Evolutionary conservation across 768 basidiomycete genomes (phyloP).

Genomic region (Suillus alpinus): DNA sequence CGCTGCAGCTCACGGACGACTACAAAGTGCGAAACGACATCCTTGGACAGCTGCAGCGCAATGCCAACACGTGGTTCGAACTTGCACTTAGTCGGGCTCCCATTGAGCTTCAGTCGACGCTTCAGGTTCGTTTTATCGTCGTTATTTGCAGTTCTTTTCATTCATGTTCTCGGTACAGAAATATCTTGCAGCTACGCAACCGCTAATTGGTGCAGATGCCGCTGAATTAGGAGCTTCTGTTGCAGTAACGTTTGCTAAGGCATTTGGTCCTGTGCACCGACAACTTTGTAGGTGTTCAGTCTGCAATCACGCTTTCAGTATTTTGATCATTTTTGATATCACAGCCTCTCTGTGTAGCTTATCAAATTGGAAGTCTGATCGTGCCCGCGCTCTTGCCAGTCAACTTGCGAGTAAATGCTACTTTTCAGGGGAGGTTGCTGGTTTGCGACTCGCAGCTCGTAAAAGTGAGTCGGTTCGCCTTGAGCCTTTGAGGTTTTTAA

Average conservation of each 20-base stretch:
- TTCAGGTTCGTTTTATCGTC: constrained; percentile 65
- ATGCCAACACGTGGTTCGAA: constrained; percentile 83
- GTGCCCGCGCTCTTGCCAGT: constrained; percentile 75
- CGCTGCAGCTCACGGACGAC: constrained; percentile 79
- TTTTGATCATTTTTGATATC: constrained; percentile 2
- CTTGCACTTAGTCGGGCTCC: constrained; percentile 86
- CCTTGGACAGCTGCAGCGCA: constrained; percentile 66
- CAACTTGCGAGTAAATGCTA: constrained; percentile 92
- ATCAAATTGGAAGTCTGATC: constrained; percentile 72
- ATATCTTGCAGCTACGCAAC: constrained; percentile 80
- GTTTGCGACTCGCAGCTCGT: constrained; percentile 66
- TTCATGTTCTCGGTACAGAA: constrained; percentile 47
- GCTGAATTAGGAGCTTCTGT: constrained; percentile 91
- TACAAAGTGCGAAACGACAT: constrained; percentile 86
- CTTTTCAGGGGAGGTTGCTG: constrained; percentile 83
- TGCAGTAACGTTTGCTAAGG: constrained; percentile 82
- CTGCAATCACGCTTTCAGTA: neutral
- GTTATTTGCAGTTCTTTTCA: neutral
- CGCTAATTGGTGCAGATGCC: constrained; percentile 63
- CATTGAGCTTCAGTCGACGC: constrained; percentile 85
- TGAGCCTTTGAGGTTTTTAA: neutral
- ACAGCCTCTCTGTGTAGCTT: constrained; percentile 54
- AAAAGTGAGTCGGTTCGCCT: constrained; percentile 44
- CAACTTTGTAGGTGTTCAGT: constrained; percentile 59
- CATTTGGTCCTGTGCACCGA: constrained; percentile 72